Conservation (phyloP, 495 filamentous ascomycete genomes). For the Rusavskia elegans region DNA sequence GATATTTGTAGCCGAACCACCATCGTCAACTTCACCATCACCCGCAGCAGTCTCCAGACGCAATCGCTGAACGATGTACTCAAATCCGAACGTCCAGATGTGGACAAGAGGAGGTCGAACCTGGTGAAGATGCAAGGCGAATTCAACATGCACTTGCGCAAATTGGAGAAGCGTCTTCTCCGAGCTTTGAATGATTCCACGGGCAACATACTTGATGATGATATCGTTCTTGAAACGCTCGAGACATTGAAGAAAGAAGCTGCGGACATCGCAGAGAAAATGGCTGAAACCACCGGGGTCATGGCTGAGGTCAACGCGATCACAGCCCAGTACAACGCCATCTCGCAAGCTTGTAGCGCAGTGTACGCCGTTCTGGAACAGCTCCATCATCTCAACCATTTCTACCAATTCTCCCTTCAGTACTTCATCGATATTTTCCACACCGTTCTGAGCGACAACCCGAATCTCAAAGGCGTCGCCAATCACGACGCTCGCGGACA, state of each 20-base stretch:
- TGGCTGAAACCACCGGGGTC: slow-evolving; percentile 89
- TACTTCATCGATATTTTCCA: slow-evolving; percentile 98
- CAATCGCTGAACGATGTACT: slow-evolving; percentile 93
- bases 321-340: slow-evolving; percentile 79
- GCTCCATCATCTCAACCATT: slow-evolving; percentile 95
- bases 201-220: slow-evolving; percentile 96
- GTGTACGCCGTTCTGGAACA: slow-evolving; percentile 95
- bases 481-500: slow-evolving; percentile 66
- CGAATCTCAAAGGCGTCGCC: slow-evolving; percentile 50
- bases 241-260: slow-evolving; percentile 97
- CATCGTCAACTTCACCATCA: slow-evolving; percentile 98
- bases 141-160: slow-evolving; percentile 90
- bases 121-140: slow-evolving; percentile 97
- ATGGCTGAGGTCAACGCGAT: slow-evolving; percentile 95
- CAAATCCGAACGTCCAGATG: slow-evolving; percentile 92
- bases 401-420: slow-evolving; percentile 97
- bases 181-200: slow-evolving; percentile 94
- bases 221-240: slow-evolving; percentile 92
- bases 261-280: slow-evolving; percentile 88
- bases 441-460: slow-evolving; percentile 71
- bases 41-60: slow-evolving; percentile 94
- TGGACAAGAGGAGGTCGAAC: slow-evolving; percentile 91
- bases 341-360: slow-evolving; percentile 86
- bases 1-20: slow-evolving; percentile 97
- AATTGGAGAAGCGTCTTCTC: slow-evolving; percentile 87